Evolutionary conservation across 2,329 filamentous ascomycete species (phyloP), one percentile per base, ranked within the genome.

Genomic region (Trichocomaceae sp.): DNA sequence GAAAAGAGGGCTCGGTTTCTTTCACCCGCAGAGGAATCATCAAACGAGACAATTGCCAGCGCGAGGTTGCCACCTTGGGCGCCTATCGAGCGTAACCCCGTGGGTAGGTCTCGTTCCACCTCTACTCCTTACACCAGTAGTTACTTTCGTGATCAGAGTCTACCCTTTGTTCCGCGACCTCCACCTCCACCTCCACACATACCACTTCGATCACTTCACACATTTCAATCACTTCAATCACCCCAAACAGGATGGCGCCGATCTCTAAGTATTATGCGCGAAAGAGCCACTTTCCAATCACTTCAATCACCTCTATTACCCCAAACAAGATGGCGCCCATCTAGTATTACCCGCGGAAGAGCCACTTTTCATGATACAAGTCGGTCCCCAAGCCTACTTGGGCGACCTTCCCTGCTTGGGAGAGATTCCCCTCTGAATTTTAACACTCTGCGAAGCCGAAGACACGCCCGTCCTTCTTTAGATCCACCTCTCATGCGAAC

Each of bases 1-100:
- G 49, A 52, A 45, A 56, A 56, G 37, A 48, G 45, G 35, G 54
- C 50, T n/a, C 54, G 54, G 10, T 33, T 53, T 33, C 22, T 47
- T 15, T n/a, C 50, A 41, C 22, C 50, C 22, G 42, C 39, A 52
- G 17, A 41, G 12, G 41, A 19, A 20, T 3, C 31, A n/a, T 41
- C 44, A 5, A 31, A 45, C 20, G 39, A 42, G 39, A 42, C 39
- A 9, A 17, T 12, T 2, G 37, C 31, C 17, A 22, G 22, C 44
- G 39, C 15, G 10, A 12, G 20, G 20, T 20, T 22, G 4, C 20
- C 50, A 2, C 31, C 20, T n/a, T 47, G 42, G 42, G 7, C 23
- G 23, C 23, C 23, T 26, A 4, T 26, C 23, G 35, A 45, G 33
- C 46, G 45, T 22, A 49, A 15, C 12, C 48, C 9, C 17, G 45